These are phyloP conservation scores for Claviceps arundinis DNA, from an alignment of 2,329 filamentous ascomycete species.

Conservation along the genomic window DNA sequence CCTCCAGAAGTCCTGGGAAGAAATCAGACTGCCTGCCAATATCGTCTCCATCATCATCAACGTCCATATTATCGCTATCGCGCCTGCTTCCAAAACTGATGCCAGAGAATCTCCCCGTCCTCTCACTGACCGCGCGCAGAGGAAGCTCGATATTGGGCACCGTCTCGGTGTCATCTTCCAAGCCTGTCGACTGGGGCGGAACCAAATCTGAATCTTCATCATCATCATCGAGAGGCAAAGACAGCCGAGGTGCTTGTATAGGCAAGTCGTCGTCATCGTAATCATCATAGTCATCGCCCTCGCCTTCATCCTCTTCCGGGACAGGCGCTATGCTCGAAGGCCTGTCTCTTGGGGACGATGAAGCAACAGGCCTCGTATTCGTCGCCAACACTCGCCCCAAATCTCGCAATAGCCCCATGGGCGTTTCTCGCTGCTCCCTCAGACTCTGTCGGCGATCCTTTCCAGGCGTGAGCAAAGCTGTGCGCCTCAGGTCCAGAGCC, in stretches of 20 bases:
- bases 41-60: conserved; percentile 25
- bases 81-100: conserved; percentile 40
- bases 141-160: conserved; percentile 47
- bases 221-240: conserved; percentile 37
- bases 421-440: conserved; percentile 42
- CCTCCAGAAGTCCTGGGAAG: conserved; percentile 34
- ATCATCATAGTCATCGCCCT: conserved; percentile 8
- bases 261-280: conserved; percentile 32
- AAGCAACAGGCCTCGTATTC: conserved; percentile 27
- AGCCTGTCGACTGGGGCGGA: conserved; percentile 38
- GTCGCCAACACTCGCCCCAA: conserved; percentile 42
- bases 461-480: conserved; percentile 46
- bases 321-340: conserved; percentile 16
- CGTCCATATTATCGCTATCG: conserved; percentile 38
- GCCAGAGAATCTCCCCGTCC: conserved; percentile 32
- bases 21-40: conserved; percentile 36
- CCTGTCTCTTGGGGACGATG: conserved; percentile 29
- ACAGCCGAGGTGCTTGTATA: conserved; percentile 39
- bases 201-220: conserved; percentile 35
- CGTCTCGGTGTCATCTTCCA: conserved; percentile 48
- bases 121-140: conserved; percentile 35
- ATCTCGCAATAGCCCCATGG: conserved; percentile 37
- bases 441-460: conserved; percentile 44
- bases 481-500: conserved; percentile 44
- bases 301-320: conserved; percentile 23